phyloP scores from a whole-genome alignment of 305 asterid species.

The Fraxinus dipetala region DNA sequence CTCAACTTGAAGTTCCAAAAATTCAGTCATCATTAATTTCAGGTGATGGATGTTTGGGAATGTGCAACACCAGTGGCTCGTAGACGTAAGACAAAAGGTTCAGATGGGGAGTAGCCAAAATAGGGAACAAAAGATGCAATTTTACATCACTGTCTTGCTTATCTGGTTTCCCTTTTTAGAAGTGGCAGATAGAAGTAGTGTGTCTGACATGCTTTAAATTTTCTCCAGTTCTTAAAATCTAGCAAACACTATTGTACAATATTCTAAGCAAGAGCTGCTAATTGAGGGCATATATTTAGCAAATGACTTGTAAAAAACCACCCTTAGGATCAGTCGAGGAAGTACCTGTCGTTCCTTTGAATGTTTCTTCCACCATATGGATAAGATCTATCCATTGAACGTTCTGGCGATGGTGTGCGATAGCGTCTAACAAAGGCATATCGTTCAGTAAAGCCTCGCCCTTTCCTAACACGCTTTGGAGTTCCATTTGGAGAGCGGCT shows the following conservation, averaged over 20 bases:
- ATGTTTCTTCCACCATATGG: conserved; percentile 66
- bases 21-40: neutral
- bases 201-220: neutral
- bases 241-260: neutral
- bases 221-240: neutral
- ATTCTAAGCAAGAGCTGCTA: conserved; percentile 14
- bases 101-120: neutral
- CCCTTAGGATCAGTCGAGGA: neutral
- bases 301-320: conserved; percentile 6
- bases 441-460: conserved; percentile 85
- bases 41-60: neutral
- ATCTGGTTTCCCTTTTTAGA: neutral
- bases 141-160: neutral
- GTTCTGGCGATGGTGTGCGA: conserved; percentile 94
- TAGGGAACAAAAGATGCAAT: neutral
- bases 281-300: neutral
- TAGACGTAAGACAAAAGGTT: neutral
- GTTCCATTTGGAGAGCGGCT: conserved; percentile 78
- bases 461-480: conserved; percentile 80
- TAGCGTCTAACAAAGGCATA: conserved; percentile 82
- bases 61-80: neutral
- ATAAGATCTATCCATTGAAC: conserved; percentile 60
- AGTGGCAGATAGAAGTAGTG: neutral
- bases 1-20: neutral
- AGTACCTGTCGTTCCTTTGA: conserved; percentile 74